Conservation (phyloP, 257 asterid species). For the Plantago ovata region DNA sequence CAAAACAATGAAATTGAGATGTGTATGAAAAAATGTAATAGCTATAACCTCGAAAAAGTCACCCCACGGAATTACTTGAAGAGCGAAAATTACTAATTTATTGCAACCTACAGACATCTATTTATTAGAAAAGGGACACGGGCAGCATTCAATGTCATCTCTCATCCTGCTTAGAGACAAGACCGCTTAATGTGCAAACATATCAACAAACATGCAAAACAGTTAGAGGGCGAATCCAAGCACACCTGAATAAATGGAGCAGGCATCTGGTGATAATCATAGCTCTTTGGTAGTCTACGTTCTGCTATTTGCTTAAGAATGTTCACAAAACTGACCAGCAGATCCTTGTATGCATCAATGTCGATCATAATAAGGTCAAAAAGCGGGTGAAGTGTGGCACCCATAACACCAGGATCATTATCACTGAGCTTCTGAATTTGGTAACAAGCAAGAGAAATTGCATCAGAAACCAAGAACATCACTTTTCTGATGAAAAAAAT, state of each 20-base stretch:
- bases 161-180: neutral
- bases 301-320: slow-evolving; percentile 98
- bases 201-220: neutral
- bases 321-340: slow-evolving; percentile 84
- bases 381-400: slow-evolving; percentile 93
- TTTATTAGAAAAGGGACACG: no score
- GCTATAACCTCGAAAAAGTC: no score
- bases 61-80: no score
- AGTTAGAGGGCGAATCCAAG: neutral
- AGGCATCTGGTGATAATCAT: slow-evolving; percentile 98
- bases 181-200: neutral
- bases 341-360: slow-evolving; percentile 72
- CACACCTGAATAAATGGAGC: slow-evolving; percentile 96
- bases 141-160: no score
- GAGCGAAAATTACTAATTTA: no score
- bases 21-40: no score
- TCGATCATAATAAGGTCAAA: slow-evolving; percentile 76
- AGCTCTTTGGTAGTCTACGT: slow-evolving; percentile 88
- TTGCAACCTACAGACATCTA: no score
- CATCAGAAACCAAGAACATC: neutral
- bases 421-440: slow-evolving; percentile 77
- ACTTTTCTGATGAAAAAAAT: neutral
- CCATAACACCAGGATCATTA: slow-evolving; percentile 99
- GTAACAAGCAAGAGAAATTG: slow-evolving; percentile 13
- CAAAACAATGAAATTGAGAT: no score